These are phyloP conservation scores for Phalaenopsis aphrodite DNA, from an alignment of 106 monocot genomes.

Conservation along the genomic window DNA sequence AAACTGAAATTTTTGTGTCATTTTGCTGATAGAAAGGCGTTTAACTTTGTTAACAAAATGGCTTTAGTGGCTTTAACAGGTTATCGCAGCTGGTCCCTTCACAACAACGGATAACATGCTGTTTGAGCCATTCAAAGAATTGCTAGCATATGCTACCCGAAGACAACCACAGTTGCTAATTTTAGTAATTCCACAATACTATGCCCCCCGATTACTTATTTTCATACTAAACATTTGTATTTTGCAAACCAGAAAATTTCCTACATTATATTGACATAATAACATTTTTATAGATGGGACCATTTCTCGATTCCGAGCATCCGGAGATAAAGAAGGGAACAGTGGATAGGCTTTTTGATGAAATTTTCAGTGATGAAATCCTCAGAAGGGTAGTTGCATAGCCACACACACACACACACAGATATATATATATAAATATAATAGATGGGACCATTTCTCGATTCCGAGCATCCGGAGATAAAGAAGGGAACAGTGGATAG, in stretches of 20 bases:
- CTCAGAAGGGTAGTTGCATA: constrained; percentile 45
- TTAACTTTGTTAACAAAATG: neutral
- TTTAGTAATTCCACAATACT: constrained; percentile 36
- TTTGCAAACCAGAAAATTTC: neutral
- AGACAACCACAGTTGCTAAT: constrained; percentile 83
- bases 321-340: constrained; percentile 85
- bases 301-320: constrained; percentile 95
- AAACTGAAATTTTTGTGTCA: too few relatives aligned
- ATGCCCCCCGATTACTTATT: neutral
- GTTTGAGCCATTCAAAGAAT: constrained; percentile 85
- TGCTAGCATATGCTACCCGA: constrained; percentile 88
- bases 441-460: constrained; percentile 96
- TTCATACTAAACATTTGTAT: neutral
- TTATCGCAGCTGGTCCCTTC: constrained; percentile 88
- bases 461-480: constrained; percentile 90
- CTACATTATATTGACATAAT: neutral
- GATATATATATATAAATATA: too few relatives aligned
- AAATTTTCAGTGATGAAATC: constrained; percentile 77
- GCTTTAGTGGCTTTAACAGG: constrained; percentile 20
- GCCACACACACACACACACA: too few relatives aligned
- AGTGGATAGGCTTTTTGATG: constrained; percentile 59
- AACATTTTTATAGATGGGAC: constrained; percentile 63
- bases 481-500: constrained; percentile 71
- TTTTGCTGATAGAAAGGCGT: neutral
- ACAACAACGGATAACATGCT: constrained; percentile 89